Conservation (phyloP, 768 basidiomycete species). For the Boletales sp. region DNA sequence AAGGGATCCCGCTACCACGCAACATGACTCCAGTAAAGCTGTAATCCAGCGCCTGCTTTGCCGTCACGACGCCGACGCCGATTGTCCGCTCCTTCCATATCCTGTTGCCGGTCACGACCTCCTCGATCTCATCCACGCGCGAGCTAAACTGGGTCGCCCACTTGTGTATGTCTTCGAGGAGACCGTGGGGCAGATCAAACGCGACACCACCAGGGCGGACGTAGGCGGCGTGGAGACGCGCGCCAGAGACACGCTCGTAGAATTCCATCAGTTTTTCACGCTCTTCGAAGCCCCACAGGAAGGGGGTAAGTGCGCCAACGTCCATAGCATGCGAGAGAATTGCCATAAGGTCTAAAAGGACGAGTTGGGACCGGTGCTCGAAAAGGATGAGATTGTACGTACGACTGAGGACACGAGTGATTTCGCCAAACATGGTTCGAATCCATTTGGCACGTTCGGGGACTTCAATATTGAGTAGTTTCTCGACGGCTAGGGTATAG, state of each 20-base stretch:
- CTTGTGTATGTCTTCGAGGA: constrained; percentile 97
- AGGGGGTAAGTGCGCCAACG: constrained; percentile 96
- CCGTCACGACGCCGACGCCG: constrained; percentile 86
- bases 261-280: constrained; percentile 99
- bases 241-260: constrained; percentile 98
- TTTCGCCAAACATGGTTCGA: constrained; percentile 93
- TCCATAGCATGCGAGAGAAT: constrained; percentile 95
- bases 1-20: constrained; percentile 87
- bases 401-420: constrained; percentile 95
- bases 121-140: constrained; percentile 95
- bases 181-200: constrained; percentile 95
- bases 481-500: constrained; percentile 97
- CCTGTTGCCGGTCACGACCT: constrained; percentile 95
- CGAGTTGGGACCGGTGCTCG: background rate
- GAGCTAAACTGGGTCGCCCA: constrained; percentile 95
- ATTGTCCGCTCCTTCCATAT: constrained; percentile 97
- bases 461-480: constrained; percentile 93
- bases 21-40: constrained; percentile 97
- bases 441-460: constrained; percentile 99
- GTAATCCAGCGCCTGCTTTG: constrained; percentile 88
- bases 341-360: constrained; percentile 82
- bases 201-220: constrained; percentile 97
- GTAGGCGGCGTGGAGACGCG: constrained; percentile 96
- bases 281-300: constrained; percentile 99
- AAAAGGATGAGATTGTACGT: constrained; percentile 25